These are phyloP conservation scores for Biscutella auriculata DNA, from an alignment of 441 rosid genomes.

Conservation along the genomic window DNA sequence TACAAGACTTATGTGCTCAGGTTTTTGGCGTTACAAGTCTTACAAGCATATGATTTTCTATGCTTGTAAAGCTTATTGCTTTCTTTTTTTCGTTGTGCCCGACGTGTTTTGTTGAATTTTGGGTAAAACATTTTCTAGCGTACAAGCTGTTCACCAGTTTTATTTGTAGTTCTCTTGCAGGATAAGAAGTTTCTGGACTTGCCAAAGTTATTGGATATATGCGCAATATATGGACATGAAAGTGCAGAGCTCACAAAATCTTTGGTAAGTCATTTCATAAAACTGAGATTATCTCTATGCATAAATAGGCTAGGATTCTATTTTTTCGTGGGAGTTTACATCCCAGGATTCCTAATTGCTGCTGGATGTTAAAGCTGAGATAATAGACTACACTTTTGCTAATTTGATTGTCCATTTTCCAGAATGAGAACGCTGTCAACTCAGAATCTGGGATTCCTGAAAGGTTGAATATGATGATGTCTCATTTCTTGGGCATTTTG, in stretches of 20 bases:
- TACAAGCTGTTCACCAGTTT: conserved; percentile 34
- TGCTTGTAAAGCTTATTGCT: too few species aligned
- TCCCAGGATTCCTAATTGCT: not conserved
- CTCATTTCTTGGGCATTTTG: conserved; percentile 65
- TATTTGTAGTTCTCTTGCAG: conserved; percentile 79
- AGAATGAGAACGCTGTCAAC: conserved; percentile 75
- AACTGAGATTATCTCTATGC: not conserved
- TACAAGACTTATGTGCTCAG: too few species aligned
- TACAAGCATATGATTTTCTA: too few species aligned
- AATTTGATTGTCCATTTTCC: conserved; percentile 15
- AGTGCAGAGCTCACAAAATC: conserved; percentile 68
- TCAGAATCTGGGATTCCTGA: conserved; percentile 51
- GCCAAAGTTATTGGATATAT: conserved; percentile 89
- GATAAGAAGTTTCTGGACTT: conserved; percentile 78
- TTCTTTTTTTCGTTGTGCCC: not conserved
- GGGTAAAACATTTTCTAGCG: not conserved
- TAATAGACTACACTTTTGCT: conserved; percentile 1
- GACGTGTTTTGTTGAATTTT: not conserved
- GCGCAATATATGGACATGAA: conserved; percentile 87
- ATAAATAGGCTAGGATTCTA: not conserved
- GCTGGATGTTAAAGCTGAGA: not conserved
- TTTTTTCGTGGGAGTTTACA: not conserved
- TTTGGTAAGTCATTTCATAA: conserved; percentile 39
- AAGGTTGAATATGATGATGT: conserved; percentile 36
- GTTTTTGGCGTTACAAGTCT: too few species aligned